Percentiles rank a stretch among this genome's conserved stretches.
These are phyloP conservation scores for Aegilops sharonensis DNA, from an alignment of 176 grass and related monocot genomes.

Conservation along the genomic window DNA sequence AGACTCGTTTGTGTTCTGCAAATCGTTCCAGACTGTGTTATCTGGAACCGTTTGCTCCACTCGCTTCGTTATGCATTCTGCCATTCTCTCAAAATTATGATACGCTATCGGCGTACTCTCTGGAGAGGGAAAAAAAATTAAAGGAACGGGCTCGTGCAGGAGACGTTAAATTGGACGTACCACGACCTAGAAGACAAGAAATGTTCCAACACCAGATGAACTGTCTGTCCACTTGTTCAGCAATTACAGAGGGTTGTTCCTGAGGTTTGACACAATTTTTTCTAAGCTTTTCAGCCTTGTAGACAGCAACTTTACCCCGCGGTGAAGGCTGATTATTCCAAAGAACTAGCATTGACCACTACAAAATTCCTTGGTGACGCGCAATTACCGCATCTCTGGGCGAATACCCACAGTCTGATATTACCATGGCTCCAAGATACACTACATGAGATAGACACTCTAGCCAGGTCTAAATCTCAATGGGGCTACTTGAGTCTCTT, in stretches of 20 bases:
- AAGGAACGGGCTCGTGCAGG: neutral
- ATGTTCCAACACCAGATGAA: neutral
- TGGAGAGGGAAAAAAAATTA: too few species aligned
- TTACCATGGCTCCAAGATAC: neutral
- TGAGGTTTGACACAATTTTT: slow-evolving; percentile 9
- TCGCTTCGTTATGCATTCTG: too few species aligned
- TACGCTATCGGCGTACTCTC: too few species aligned
- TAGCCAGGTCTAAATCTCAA: slow-evolving; percentile 11
- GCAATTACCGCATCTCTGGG: neutral
- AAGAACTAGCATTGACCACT: slow-evolving; percentile 47
- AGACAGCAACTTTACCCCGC: neutral
- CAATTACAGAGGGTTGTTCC: slow-evolving; percentile 2
- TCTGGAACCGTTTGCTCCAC: too few species aligned
- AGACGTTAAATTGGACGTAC: neutral
- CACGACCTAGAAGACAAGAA: neutral
- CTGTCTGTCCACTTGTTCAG: slow-evolving; percentile 18
- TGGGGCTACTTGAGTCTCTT: neutral
- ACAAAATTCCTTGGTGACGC: slow-evolving; percentile 58
- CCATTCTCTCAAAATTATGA: too few species aligned
- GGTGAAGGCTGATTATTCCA: slow-evolving; percentile 28
- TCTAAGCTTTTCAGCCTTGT: slow-evolving; percentile 1
- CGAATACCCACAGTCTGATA: neutral
- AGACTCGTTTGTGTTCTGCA: too few species aligned
- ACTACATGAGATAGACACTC: slow-evolving; percentile 17
- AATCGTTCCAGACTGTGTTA: too few species aligned